Evolutionary conservation across 148 eudicot species (phyloP).

Genomic region (Diospyros lotus): DNA sequence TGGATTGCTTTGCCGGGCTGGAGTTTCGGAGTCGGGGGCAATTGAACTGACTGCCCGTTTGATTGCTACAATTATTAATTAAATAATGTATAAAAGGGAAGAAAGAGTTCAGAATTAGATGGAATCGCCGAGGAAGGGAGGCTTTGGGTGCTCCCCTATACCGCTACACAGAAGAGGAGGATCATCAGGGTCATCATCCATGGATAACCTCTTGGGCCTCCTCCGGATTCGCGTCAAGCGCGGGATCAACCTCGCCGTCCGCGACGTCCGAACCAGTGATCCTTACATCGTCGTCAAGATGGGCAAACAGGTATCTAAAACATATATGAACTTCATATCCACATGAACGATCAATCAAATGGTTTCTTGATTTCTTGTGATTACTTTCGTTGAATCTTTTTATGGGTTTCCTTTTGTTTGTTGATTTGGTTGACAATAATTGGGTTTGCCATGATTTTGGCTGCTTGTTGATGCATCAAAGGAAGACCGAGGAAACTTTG

Average conservation of each 20-base stretch:
- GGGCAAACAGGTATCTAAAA: slow-evolving; percentile 54
- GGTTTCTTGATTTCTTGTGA: no score
- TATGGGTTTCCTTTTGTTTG: neutral
- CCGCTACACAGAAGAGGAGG: neutral
- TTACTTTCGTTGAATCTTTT: neutral
- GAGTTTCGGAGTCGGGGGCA: no score
- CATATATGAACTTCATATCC: neutral
- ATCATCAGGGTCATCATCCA: neutral
- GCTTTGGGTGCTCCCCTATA: neutral
- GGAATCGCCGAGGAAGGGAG: neutral
- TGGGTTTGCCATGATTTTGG: neutral
- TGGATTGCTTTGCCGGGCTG: no score
- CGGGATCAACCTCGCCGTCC: slow-evolving; percentile 75
- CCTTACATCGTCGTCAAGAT: slow-evolving; percentile 66
- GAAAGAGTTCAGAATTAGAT: neutral
- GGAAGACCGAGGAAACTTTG: no score
- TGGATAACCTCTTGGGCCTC: slow-evolving; percentile 61
- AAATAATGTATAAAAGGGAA: no score
- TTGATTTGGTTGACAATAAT: neutral
- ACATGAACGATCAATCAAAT: neutral
- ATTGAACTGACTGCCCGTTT: no score
- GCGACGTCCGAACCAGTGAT: slow-evolving; percentile 78
- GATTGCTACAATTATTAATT: no score
- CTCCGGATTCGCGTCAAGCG: slow-evolving; percentile 56
- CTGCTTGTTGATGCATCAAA: neutral